Percentiles rank a stretch among this genome's conserved stretches.
These are phyloP conservation scores for Neurospora hispaniola DNA, from an alignment of 495 filamentous ascomycete species.

Conservation along the genomic window DNA sequence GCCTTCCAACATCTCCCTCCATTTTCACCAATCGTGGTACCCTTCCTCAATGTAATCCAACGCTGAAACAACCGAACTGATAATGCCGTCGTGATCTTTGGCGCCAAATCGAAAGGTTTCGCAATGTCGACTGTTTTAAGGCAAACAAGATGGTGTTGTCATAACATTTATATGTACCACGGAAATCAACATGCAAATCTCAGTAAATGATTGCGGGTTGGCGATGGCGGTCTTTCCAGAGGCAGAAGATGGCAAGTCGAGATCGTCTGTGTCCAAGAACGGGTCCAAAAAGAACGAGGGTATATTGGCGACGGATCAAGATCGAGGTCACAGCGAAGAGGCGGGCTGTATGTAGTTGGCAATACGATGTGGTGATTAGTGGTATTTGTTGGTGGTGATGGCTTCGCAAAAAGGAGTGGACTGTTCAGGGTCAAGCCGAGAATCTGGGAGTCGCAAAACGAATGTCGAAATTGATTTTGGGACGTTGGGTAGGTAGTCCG, in stretches of 20 bases:
- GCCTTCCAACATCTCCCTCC: constrained; percentile 16
- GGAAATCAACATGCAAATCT: not conserved
- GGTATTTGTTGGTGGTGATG: not conserved
- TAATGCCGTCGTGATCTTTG: not conserved
- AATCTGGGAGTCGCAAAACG: constrained; percentile 11
- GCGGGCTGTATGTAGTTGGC: not conserved
- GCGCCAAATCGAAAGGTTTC: not conserved
- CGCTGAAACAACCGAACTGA: not conserved
- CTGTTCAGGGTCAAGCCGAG: constrained; percentile 4
- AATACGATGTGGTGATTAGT: not conserved
- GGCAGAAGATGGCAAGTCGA: not conserved
- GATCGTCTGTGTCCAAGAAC: not conserved
- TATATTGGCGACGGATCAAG: not conserved
- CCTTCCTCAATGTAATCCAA: not conserved
- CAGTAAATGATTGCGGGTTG: constrained; percentile 1
- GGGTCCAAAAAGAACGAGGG: not conserved
- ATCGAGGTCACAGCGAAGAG: not conserved
- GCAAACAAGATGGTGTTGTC: constrained; percentile 13
- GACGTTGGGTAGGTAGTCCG: not conserved
- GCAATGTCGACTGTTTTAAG: constrained; percentile 10
- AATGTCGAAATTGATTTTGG: constrained; percentile 9
- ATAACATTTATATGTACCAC: constrained; percentile 19
- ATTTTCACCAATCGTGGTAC: constrained; percentile 13
- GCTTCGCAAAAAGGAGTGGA: constrained; percentile 3
- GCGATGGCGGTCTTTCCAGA: constrained; percentile 8